A percentile compares a stretch with the other conserved stretches of the same genome.
These are phyloP conservation scores for Didymella lethalis DNA, from an alignment of 2,329 filamentous ascomycete species.

Conservation along the genomic window DNA sequence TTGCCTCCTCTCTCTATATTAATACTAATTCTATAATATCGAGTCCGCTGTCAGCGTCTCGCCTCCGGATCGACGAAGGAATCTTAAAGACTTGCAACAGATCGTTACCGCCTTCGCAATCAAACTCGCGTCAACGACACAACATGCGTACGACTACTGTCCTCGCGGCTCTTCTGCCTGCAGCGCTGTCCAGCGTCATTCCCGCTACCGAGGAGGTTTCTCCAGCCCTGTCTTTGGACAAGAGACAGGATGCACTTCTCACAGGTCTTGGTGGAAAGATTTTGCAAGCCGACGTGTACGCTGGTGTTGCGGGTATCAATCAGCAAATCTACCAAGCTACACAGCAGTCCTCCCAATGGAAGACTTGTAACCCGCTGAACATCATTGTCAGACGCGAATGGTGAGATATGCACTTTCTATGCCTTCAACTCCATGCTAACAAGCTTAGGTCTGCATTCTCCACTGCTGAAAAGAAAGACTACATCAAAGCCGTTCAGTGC, in stretches of 20 bases:
- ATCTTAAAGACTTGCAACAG: background rate
- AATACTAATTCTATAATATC: background rate
- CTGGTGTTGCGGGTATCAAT: conserved; percentile 34
- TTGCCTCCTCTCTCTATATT: background rate
- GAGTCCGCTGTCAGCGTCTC: background rate
- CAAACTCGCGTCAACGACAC: background rate
- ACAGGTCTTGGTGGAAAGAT: conserved; percentile 26
- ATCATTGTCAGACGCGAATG: conserved; percentile 52
- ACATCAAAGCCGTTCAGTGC: conserved; percentile 44
- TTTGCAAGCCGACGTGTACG: conserved; percentile 34
- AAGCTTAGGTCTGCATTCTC: conserved; percentile 35
- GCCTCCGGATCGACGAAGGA: background rate
- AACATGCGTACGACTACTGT: background rate
- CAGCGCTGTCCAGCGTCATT: background rate
- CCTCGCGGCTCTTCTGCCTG: background rate
- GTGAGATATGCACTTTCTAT: background rate
- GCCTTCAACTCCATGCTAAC: conserved; percentile 9
- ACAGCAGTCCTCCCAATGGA: conserved; percentile 30
- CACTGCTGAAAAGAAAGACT: conserved; percentile 37
- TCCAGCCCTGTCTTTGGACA: background rate
- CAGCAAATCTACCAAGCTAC: conserved; percentile 40
- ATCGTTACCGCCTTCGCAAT: background rate
- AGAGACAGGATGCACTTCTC: background rate
- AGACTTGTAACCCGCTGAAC: conserved; percentile 51
- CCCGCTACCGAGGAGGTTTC: background rate